phyloP scores from a whole-genome alignment of 192 early-diverging fungal genomes.

The Anaeromyces robustus region DNA sequence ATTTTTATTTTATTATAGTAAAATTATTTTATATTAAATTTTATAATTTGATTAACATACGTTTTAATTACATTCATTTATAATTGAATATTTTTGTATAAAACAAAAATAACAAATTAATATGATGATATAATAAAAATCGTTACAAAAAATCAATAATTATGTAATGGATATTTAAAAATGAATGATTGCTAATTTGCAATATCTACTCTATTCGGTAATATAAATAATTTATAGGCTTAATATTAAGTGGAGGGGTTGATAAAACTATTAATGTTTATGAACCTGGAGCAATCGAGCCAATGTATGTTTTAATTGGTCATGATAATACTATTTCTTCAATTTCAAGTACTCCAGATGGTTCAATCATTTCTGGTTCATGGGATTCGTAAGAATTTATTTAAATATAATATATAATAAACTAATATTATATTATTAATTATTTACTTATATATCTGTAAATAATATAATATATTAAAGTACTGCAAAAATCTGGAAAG shows the following conservation, averaged over 20 bases:
- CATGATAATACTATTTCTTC: slow-evolving; percentile 81
- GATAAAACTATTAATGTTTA: slow-evolving; percentile 75
- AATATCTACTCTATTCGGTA: neutral
- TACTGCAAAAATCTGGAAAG: slow-evolving; percentile 77
- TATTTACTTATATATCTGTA: neutral
- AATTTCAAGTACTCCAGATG: slow-evolving; percentile 42
- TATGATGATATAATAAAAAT: too few species aligned
- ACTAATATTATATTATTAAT: neutral
- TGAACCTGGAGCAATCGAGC: slow-evolving; percentile 37
- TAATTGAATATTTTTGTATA: too few species aligned
- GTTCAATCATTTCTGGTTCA: slow-evolving; percentile 78
- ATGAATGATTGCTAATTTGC: neutral
- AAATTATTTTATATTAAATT: too few species aligned
- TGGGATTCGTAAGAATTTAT: slow-evolving; percentile 70
- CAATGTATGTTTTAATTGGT: slow-evolving; percentile 53
- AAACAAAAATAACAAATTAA: too few species aligned
- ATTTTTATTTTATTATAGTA: neutral
- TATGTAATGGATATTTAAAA: neutral
- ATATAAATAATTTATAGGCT: slow-evolving; percentile 24
- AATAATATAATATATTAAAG: slow-evolving; percentile 16
- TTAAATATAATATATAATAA: neutral
- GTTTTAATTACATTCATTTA: too few species aligned
- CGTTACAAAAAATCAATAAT: too few species aligned
- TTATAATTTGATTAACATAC: too few species aligned
- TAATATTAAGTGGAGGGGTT: slow-evolving; percentile 64